Base-by-base conservation (phyloP, 2,329 filamentous ascomycete genomes). In the Lecanosticta acicola region DNA sequence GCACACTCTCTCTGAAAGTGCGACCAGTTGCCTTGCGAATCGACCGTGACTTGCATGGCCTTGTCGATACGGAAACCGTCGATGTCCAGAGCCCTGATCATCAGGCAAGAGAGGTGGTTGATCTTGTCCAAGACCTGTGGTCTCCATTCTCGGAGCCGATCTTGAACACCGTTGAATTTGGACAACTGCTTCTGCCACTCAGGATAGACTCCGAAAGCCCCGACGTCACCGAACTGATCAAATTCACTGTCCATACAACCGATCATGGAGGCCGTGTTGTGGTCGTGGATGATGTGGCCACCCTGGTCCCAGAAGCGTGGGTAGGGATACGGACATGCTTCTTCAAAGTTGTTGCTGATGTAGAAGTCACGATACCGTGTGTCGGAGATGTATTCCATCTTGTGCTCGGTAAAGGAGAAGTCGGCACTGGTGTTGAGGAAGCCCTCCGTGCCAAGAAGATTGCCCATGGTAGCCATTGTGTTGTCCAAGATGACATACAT, bases 401-500 rank as follows among this genome's bases (percentile, higher is more conserved):
- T 68, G 62, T 84, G 76, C 57, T 84, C 81, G 13, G 68, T 65
- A 42, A 68, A 66, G 0, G 63, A 64, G 57, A 79, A 83, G 0
- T 78, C 77, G 0, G 80, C 74, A 17, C 76, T 78, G 2, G 61
- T 65, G 57, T 84, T 84, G 50, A 79, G 66, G 54, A 74, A 78
- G 1, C 78, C 79, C 43, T 81, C 66, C 60, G 83, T 84, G 4
- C 77, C 78, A 49, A 84, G 73, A 41, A 84, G 67, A 54, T 84
- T 79, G 41, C 77, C 76, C 74, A 84, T 72, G 3, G 80, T 84
- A 37, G 77, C 74, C 60, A 84, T 73, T 1, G 81, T 84, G 57
- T 83, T 83, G 59, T 84, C 81, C 48, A 84, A 64, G 24, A 84
- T 67, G 33, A 84, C 78, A 65, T 82, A 83, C 79, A 84, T 84